Base-by-base conservation (phyloP, 2,329 filamentous ascomycete genomes). In the Albophoma yamanashiensis region DNA sequence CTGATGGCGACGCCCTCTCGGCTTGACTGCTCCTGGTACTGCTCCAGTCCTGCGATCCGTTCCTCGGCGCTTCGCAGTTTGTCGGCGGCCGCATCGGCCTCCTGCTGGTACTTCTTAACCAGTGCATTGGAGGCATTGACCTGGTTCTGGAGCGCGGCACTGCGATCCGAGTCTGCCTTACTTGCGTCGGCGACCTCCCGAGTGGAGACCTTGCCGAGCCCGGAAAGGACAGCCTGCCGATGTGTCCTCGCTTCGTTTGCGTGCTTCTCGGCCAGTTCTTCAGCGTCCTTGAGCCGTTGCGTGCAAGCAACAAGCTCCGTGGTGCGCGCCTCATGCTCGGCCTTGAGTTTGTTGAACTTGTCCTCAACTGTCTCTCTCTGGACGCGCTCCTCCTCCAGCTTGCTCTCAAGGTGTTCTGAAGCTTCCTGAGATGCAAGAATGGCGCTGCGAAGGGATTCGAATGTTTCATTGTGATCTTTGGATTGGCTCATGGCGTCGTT, bases 1-100 rank as follows among this genome's bases (percentile, higher is more conserved):
- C 94, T 86, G 65, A 97, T 91, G 42, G 87, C 85, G 59, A 99
- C 86, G 56, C 92, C 92, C 73, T 99, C 95, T 53, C 94, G 85
- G 73, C 92, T 97, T 4, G 92, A 89, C 74, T 99, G 94, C 71
- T 99, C 94, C 75, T 99, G 94, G 72, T 97, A 97, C 36, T 92
- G 91, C 73, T 99, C 94, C 4, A 99, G 82, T 8, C 94, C 94
- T 6, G 94, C 95, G 71, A 99, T 97, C 50, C 94, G 87, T 76
- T 97, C 95, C 75, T 99, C 95, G 4, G 94, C 94, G 61, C 89
- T 89, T 58, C 94, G 89, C 58, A 99, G 80, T 71, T 92, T 95
- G 69, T 97, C 92, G 0, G 91, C 89, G 3, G 92, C 92, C 34
- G 81, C 77, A 71, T 99, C 91, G 1, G 92, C 93, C 61, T 95